These are phyloP conservation scores for Magnusiomyces ingens DNA, from an alignment of 1,139 yeast species.

Conservation along the genomic window DNA sequence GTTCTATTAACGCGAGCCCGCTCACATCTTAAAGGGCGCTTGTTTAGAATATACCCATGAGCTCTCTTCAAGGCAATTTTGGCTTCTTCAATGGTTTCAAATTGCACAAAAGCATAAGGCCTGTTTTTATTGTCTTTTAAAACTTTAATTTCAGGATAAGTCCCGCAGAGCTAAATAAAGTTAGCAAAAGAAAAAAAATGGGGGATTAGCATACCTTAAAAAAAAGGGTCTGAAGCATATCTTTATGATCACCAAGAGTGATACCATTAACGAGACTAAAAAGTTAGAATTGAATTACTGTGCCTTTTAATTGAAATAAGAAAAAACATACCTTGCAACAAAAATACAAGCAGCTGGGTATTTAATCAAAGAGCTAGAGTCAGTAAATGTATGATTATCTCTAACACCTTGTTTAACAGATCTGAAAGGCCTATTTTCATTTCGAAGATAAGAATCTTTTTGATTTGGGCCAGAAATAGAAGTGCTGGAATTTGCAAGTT, in stretches of 20 bases:
- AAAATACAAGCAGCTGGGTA: constrained; percentile 78
- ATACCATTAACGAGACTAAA: constrained; percentile 16
- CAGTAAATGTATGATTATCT: background rate
- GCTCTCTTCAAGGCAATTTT: constrained; percentile 59
- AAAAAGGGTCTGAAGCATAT: constrained; percentile 52
- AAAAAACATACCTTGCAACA: constrained; percentile 50
- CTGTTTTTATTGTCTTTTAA: constrained; percentile 74
- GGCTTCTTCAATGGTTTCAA: constrained; percentile 64
- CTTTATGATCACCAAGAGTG: constrained; percentile 13
- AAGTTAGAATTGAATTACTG: constrained; percentile 40
- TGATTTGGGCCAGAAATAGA: no score
- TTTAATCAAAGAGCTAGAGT: background rate
- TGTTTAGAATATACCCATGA: constrained; percentile 63
- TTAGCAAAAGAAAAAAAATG: background rate
- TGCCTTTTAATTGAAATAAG: constrained; percentile 46
- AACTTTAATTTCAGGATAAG: constrained; percentile 67
- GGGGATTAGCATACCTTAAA: constrained; percentile 25
- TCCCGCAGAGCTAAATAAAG: constrained; percentile 50
- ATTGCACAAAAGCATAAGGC: constrained; percentile 94
- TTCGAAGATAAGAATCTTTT: no score
- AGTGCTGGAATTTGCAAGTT: no score
- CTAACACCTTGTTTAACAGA: no score
- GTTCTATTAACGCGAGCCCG: constrained; percentile 89
- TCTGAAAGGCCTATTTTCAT: no score
- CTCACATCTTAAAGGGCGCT: constrained; percentile 77